Evolutionary conservation across 2,329 filamentous ascomycete species (phyloP), one percentile per base, ranked within the genome.

Genomic region (Amphichorda felina): DNA sequence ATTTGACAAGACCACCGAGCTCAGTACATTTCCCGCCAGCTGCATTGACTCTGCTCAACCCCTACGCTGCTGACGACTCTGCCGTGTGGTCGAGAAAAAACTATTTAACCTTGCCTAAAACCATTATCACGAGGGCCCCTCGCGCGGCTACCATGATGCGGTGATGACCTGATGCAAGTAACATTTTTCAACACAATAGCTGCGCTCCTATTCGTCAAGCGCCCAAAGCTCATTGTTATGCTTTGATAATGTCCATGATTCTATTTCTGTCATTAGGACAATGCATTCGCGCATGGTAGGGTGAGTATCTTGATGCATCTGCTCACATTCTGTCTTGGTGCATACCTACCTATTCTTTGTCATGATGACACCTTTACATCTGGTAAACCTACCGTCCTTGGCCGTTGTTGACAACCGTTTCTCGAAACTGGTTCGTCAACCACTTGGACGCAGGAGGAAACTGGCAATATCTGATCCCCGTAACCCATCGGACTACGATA

Each of bases 81-180:
- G 22, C 30, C n/a, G 25, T 58, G 64, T 67, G 61, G 72, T 73
- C 71, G 53, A 76, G 72, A 77, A 51, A 45, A 62, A 70, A 29
- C 55, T 16, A 16, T 17, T 11, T 11, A 64, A 68, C 68, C 62
- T 73, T 75, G 69, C 62, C 63, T 68, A 77, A 77, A 76, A 77
- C 72, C 72, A 75, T 77, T 60, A 66, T 74, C 71, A 74, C 68
- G 72, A 77, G 72, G 70, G 72, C 71, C 72, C 69, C 69, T 67
- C 56, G 68, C 54, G 69, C 59, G 70, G 70, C 69, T 64, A 51
- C 70, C 72, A 76, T 75, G 72, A 76, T 72, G 64, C 69, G 72
- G 49, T 73, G 72, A 76, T 76, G 71, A 77, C 72, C 72, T 75
- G 67, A 74, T 64, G 65, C 70, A 74, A 73, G 65, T 63, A 63